Conservation (phyloP, 177 flowering plant species). For the Vitis hybrid region DNA sequence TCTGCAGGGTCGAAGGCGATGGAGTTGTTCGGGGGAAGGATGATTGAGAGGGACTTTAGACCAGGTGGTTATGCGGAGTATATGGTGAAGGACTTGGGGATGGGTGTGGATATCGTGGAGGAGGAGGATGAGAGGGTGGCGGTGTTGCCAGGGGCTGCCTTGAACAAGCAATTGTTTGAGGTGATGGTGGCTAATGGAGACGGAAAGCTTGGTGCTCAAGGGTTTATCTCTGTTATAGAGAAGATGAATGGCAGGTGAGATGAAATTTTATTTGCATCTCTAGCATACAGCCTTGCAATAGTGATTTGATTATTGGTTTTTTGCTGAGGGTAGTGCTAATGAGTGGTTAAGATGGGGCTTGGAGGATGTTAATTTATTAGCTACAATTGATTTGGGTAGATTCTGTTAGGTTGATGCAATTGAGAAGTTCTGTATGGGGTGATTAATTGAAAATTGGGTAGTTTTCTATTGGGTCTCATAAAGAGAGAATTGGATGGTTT, state of each 20-base stretch:
- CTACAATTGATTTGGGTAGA: background rate
- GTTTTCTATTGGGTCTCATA: too few species aligned
- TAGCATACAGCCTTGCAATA: too few species aligned
- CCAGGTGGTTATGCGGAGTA: constrained; percentile 75
- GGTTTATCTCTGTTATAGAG: constrained; percentile 53
- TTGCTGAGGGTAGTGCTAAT: background rate
- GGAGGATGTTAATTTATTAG: background rate
- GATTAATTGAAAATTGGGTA: too few species aligned
- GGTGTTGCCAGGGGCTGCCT: constrained; percentile 73
- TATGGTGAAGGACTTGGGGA: constrained; percentile 86
- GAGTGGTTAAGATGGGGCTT: too few species aligned
- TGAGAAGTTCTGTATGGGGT: too few species aligned
- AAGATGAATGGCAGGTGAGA: constrained; percentile 57
- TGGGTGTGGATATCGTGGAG: constrained; percentile 53
- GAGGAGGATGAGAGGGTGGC: constrained; percentile 34
- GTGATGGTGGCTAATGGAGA: constrained; percentile 80
- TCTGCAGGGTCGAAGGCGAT: constrained; percentile 75
- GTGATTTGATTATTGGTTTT: background rate
- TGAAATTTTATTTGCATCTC: background rate
- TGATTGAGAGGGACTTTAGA: constrained; percentile 65
- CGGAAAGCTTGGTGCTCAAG: constrained; percentile 73
- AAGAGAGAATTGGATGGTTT: too few species aligned
- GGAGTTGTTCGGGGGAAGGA: constrained; percentile 75
- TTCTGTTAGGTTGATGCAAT: too few species aligned
- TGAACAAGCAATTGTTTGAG: constrained; percentile 60